Percentiles rank a stretch among this genome's conserved stretches.
Evolutionary conservation across 345 rosid species (phyloP).

Genomic region (Bretschneidera sinensis): DNA sequence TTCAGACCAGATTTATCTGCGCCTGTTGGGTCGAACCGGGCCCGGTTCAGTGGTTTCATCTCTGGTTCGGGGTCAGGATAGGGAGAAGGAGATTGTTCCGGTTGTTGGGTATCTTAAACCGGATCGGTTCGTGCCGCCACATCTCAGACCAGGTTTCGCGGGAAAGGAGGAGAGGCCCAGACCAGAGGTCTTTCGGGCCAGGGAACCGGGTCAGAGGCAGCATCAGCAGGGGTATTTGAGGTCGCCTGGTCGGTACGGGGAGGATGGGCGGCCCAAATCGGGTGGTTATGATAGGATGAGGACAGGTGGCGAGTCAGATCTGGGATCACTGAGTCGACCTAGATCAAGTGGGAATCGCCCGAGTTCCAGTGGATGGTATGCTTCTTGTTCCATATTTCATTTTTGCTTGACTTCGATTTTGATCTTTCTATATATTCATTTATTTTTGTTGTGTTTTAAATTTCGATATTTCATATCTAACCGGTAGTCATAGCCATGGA

Average conservation of each 20-base stretch:
- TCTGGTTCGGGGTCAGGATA: constrained; percentile 24
- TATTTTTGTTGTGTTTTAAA: too few relatives aligned
- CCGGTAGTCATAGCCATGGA: too few relatives aligned
- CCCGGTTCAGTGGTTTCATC: constrained; percentile 17
- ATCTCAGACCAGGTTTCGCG: constrained; percentile 83
- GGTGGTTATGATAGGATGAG: constrained; percentile 58
- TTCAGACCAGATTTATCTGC: constrained; percentile 52
- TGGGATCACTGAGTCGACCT: constrained; percentile 35
- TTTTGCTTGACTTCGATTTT: background rate
- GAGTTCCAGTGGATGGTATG: constrained; percentile 63
- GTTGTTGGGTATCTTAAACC: constrained; percentile 35
- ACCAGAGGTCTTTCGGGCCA: constrained; percentile 22
- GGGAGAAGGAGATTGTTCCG: constrained; percentile 19
- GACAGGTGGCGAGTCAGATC: constrained; percentile 36
- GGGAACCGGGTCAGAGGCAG: constrained; percentile 24
- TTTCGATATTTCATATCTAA: too few relatives aligned
- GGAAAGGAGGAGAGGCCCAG: constrained; percentile 58
- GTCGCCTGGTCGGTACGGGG: constrained; percentile 34
- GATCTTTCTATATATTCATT: background rate
- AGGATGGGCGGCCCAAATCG: constrained; percentile 63
- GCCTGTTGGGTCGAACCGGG: constrained; percentile 58
- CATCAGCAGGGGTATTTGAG: constrained; percentile 31
- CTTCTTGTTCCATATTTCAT: background rate
- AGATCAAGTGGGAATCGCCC: constrained; percentile 65
- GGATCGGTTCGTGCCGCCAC: constrained; percentile 76